These are phyloP conservation scores for Coemansia furcata DNA, from an alignment of 192 early-diverging fungal species.

Conservation along the genomic window DNA sequence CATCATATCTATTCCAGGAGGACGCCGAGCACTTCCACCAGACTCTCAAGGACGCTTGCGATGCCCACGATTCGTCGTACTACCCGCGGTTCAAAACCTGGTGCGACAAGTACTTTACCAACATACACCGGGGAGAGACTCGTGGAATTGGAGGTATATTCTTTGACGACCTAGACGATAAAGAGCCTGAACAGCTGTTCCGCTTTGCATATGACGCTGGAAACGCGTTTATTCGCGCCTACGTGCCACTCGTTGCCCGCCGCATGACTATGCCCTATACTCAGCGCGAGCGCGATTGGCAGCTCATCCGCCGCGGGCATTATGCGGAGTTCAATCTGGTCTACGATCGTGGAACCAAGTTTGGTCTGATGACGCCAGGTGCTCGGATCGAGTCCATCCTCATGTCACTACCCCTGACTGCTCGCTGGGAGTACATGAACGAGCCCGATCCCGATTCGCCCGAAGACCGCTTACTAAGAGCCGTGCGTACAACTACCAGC, in stretches of 20 bases:
- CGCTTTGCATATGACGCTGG: constrained; percentile 81
- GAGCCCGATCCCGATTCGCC: constrained; percentile 62
- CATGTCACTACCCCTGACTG: constrained; percentile 89
- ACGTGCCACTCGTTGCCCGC: constrained; percentile 81
- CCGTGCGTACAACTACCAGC: constrained; percentile 73
- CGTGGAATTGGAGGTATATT: constrained; percentile 98
- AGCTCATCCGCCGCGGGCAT: constrained; percentile 89
- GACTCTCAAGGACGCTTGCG: constrained; percentile 88
- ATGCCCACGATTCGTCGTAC: constrained; percentile 77
- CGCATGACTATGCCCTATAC: constrained; percentile 80
- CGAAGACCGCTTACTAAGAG: constrained; percentile 75
- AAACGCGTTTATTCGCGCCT: constrained; percentile 76
- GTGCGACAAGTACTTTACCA: constrained; percentile 95
- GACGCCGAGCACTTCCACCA: constrained; percentile 94
- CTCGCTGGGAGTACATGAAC: constrained; percentile 94
- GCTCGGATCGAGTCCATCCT: constrained; percentile 94
- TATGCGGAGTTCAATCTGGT: constrained; percentile 99
- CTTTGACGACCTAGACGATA: constrained; percentile 91
- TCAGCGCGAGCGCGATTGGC: constrained; percentile 81
- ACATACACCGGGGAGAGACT: constrained; percentile 81
- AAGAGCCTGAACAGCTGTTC: constrained; percentile 73
- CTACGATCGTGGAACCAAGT: constrained; percentile 97
- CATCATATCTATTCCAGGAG: constrained; percentile 83
- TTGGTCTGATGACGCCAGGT: constrained; percentile 94
- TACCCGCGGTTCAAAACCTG: constrained; percentile 93